Evolutionary conservation across 129 eudicot species (phyloP).

Genomic region (Daucus carota): DNA sequence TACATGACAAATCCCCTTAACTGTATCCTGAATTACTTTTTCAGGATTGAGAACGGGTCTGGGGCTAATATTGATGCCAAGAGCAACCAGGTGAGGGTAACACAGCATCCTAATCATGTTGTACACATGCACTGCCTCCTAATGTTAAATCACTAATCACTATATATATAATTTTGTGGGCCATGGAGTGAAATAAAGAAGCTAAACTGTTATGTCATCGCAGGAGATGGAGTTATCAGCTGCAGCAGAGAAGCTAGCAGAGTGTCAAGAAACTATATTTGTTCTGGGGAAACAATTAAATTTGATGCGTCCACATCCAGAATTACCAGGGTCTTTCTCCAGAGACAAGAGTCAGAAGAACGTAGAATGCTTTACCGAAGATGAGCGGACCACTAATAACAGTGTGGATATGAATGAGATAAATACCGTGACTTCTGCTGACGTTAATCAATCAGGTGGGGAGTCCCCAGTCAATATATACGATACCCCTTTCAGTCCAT

Average conservation of each 20-base stretch:
- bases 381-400: constrained; percentile 46
- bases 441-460: constrained; percentile 36
- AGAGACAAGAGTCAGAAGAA: constrained; percentile 27
- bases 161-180: not conserved
- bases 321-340: constrained; percentile 36
- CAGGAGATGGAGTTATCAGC: constrained; percentile 83
- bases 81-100: constrained; percentile 53
- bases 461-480: constrained; percentile 53
- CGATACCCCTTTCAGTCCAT: constrained; percentile 39
- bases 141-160: not conserved
- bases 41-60: constrained; percentile 46
- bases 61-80: constrained; percentile 49
- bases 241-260: constrained; percentile 95
- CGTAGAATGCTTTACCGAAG: constrained; percentile 32
- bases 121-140: not conserved
- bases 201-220: not conserved
- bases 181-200: not conserved
- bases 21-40: constrained; percentile 14
- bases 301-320: constrained; percentile 61
- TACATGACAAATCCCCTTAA: constrained; percentile 3
- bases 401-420: constrained; percentile 29
- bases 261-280: constrained; percentile 89
- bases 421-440: constrained; percentile 16
- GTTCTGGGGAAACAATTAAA: constrained; percentile 83
- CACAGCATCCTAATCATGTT: not conserved